Evolutionary conservation across 163 green algal species (phyloP), one percentile per base, ranked within the genome.

Genomic region (Prototheca cutis): DNA sequence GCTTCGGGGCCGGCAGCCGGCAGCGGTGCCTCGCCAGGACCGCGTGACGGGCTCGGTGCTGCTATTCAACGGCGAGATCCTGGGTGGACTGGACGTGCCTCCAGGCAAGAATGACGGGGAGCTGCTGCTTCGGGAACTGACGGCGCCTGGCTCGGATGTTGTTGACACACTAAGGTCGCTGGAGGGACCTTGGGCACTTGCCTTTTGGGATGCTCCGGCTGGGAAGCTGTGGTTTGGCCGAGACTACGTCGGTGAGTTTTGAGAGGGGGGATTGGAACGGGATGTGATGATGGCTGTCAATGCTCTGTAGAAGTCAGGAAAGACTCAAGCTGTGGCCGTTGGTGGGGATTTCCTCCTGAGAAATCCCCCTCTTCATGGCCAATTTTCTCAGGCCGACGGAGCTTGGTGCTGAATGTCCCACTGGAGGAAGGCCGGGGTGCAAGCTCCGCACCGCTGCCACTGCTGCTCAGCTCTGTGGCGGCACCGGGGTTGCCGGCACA

Each of bases 31-130:
- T 3, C 55, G 69, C 1, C 23, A 48, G 3, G 69, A 76, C 17
- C 48, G 45, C 2, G 31, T 24, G 2, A 40, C 25, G 28, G 81
- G 78, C 31, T 79, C 75, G 28, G 48, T 84, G 6, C 74, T 94
- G 17, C 67, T 80, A 13, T 89, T 87, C 68, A 94, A 94, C 48
- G 86, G 78, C 1, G 84, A 95, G 63, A 39, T 94, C 0, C 94
- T 86, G 59, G 71, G 63, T 1, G 81, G 80, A 7, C 24, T 94
- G 23, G 7, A 70, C 0, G 59, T 92, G 5, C 28, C 61, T 3
- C 10, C 51, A 4, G 76, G 67, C 4, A 17, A 13, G 17, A 87
- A 74, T 58, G 82, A 89, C 31, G 62, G 39, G 2, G 29, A 61
- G 4, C 48, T 55, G 6, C 49, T 85, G 6, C 29, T 83, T 33